phyloP scores from a whole-genome alignment of 2,329 filamentous ascomycete species.

The Fusarium irregulare region DNA sequence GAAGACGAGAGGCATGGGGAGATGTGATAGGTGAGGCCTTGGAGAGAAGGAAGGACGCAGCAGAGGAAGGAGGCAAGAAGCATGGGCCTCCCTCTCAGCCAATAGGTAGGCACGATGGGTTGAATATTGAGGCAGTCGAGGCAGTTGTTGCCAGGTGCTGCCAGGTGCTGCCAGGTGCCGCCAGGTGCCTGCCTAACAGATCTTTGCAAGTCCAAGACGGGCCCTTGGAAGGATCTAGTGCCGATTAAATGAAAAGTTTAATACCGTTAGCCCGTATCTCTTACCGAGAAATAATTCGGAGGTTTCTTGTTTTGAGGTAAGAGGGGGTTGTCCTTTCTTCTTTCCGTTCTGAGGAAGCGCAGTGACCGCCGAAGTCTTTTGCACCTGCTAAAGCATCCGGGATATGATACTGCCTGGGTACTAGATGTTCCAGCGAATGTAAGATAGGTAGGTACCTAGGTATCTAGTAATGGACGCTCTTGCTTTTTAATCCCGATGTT shows the following conservation, averaged over 20 bases:
- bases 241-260: background rate
- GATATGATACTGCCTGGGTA: background rate
- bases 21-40: background rate
- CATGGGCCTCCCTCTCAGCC: background rate
- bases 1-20: background rate
- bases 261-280: background rate
- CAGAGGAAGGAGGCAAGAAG: background rate
- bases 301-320: background rate
- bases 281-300: background rate
- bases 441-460: background rate
- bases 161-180: background rate
- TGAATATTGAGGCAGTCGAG: background rate
- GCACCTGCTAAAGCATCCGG: background rate
- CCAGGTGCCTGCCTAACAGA: background rate
- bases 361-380: background rate
- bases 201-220: background rate
- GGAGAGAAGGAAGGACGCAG: background rate
- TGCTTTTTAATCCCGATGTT: background rate
- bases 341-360: background rate
- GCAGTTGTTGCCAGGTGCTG: background rate
- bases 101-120: background rate
- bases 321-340: background rate
- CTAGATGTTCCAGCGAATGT: background rate
- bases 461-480: background rate
- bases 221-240: background rate